Evolutionary conservation across 1,284 basidiomycete genomes (phyloP), one percentile per base, ranked within the genome.

Genomic region (Ustilago loliicola): DNA sequence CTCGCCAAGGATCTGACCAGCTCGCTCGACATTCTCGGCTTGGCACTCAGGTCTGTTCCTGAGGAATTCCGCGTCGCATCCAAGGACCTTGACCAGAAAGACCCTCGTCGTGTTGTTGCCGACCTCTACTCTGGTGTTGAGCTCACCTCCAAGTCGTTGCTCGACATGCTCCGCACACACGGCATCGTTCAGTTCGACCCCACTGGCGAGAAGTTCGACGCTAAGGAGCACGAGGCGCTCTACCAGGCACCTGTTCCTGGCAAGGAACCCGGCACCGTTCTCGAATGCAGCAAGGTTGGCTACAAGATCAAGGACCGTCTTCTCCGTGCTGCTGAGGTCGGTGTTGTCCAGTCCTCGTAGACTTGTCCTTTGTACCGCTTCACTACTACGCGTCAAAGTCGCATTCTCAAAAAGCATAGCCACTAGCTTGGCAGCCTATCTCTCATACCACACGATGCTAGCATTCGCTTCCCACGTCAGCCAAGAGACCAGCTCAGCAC

Each of bases 251-350:
- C 96, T n/a, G 90, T 96, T 64, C 89, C 89, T 1, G 93, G 91
- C 47, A 95, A 94, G 88, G 92, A 92, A 85, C 91, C 94, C 1
- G 96, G 96, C 23, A 93, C 93, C 4, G 93, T 99, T 42, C 90
- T 97, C 61, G 94, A 98, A 84, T 94, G 93, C 85, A 93, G 93
- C 87, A 96, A 97, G 89, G 89, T 90, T 62, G 96, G 96, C 13
- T 98, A 81, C 77, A 82, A 72, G 78, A 84, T 86, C 76, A 84
- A 85, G 65, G 82, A 77, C 68, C 77, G 96, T 70, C 91, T 97
- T 61, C 88, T 99, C 84, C 91, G 96, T 61, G 94, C 97, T 3
- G 96, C 97, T 23, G 95, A 98, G 89, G 96, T 99, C 62, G 97
- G 96, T 66, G 96, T 99, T 34, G 95, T 93, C 15, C 88, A 88